Percentiles rank a stretch among this genome's conserved stretches.
Conservation (phyloP, 1,284 basidiomycete genomes). For the Caloboletus inedulis region DNA sequence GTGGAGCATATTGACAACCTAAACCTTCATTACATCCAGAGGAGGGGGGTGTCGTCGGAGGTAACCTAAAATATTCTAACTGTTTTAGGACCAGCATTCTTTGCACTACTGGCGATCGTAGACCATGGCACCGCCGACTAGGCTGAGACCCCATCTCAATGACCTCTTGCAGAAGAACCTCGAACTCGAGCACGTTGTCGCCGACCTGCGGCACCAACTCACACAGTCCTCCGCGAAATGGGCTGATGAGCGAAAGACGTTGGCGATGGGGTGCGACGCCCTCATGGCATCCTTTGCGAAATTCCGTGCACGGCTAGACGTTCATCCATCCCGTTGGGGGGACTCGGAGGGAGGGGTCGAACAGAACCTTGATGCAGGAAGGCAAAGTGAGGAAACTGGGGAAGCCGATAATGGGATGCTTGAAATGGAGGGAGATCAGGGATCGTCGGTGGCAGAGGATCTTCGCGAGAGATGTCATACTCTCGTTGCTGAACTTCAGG, state of each 20-base stretch:
- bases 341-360: constrained; percentile 30
- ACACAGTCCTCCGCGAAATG: constrained; percentile 31
- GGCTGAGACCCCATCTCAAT: constrained; percentile 28
- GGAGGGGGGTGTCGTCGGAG: neutral
- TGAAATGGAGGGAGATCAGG: constrained; percentile 13
- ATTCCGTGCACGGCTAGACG: constrained; percentile 28
- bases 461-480: constrained; percentile 16
- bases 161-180: constrained; percentile 30
- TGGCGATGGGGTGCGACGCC: constrained; percentile 21
- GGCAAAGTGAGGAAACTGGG: constrained; percentile 20
- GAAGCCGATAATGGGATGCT: constrained; percentile 9
- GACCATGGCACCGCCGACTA: constrained; percentile 27
- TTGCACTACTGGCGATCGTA: neutral
- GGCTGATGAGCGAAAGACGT: constrained; percentile 29
- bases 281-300: constrained; percentile 35
- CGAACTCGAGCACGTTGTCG: constrained; percentile 29
- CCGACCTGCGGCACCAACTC: constrained; percentile 30
- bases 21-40: neutral
- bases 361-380: constrained; percentile 19
- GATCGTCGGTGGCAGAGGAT: neutral
- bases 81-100: neutral
- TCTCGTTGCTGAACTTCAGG: constrained; percentile 20
- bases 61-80: neutral
- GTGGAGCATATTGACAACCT: constrained; percentile 6
- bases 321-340: constrained; percentile 20